These are phyloP conservation scores for Agrocybe chaxingu DNA, from an alignment of 768 basidiomycete species.

Conservation along the genomic window DNA sequence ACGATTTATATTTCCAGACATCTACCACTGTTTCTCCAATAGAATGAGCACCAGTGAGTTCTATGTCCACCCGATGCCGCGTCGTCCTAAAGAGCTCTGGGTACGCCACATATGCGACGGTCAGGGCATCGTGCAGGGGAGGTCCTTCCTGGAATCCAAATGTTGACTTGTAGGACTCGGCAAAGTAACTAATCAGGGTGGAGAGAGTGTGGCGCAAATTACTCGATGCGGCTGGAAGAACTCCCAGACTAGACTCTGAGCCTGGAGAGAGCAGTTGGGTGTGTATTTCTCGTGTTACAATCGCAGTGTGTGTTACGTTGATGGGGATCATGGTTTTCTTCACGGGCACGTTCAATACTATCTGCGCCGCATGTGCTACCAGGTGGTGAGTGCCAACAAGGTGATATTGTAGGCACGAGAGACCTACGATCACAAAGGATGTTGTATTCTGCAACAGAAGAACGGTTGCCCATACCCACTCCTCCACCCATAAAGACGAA, in stretches of 20 bases:
- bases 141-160: slow-evolving; percentile 87
- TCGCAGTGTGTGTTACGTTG: slow-evolving; percentile 85
- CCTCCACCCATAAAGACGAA: slow-evolving; percentile 93
- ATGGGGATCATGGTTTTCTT: slow-evolving; percentile 78
- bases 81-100: slow-evolving; percentile 61
- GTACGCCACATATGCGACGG: slow-evolving; percentile 70
- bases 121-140: slow-evolving; percentile 84
- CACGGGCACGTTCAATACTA: slow-evolving; percentile 70
- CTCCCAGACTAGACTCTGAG: slow-evolving; percentile 4
- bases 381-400: neutral
- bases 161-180: slow-evolving; percentile 63
- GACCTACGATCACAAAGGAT: slow-evolving; percentile 79
- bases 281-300: slow-evolving; percentile 60
- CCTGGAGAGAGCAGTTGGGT: slow-evolving; percentile 44
- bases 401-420: neutral
- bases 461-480: slow-evolving; percentile 78
- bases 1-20: slow-evolving; percentile 58
- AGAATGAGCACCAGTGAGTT: slow-evolving; percentile 62
- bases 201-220: slow-evolving; percentile 71
- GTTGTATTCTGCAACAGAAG: slow-evolving; percentile 81
- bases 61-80: slow-evolving; percentile 82
- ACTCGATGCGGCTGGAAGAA: slow-evolving; percentile 31
- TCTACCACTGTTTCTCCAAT: slow-evolving; percentile 82
- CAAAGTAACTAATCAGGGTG: slow-evolving; percentile 73
- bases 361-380: slow-evolving; percentile 77